These are phyloP conservation scores for Calonectria fujianensis DNA, from an alignment of 2,329 filamentous ascomycete genomes.

Conservation along the genomic window DNA sequence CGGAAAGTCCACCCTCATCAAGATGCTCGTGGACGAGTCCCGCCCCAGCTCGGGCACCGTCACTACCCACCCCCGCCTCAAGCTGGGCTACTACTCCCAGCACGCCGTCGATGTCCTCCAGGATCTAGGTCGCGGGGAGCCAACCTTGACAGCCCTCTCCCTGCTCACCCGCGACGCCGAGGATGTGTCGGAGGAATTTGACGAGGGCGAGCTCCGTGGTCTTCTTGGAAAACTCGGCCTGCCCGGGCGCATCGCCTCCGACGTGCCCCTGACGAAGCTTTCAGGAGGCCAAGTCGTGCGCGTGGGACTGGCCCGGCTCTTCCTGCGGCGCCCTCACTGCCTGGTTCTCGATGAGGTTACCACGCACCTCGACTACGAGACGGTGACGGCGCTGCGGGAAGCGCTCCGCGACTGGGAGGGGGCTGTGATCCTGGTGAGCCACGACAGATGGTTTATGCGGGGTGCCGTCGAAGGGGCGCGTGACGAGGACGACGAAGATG, in stretches of 20 bases:
- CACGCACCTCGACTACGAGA: conserved; percentile 90
- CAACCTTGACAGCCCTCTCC: conserved; percentile 77
- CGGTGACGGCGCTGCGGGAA: conserved; percentile 81
- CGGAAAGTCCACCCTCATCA: conserved; percentile 87
- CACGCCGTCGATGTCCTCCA: conserved; percentile 84
- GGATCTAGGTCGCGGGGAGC: conserved; percentile 67
- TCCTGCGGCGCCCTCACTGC: conserved; percentile 82
- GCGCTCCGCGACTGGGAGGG: conserved; percentile 82
- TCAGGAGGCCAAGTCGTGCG: conserved; percentile 87
- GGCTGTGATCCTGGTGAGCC: conserved; percentile 85
- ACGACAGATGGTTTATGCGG: conserved; percentile 88
- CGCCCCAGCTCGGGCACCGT: conserved; percentile 77
- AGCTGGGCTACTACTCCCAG: conserved; percentile 86
- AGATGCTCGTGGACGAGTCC: conserved; percentile 78
- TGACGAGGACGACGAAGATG: conserved; percentile 63
- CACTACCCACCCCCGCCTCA: conserved; percentile 80
- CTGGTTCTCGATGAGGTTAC: conserved; percentile 88
- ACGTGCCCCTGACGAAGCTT: conserved; percentile 82
- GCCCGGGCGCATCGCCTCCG: conserved; percentile 80
- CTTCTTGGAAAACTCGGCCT: conserved; percentile 82
- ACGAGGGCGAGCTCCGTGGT: conserved; percentile 81
- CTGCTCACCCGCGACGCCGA: conserved; percentile 75
- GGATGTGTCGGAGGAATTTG: conserved; percentile 62
- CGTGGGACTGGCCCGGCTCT: conserved; percentile 79
- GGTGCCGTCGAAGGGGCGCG: conserved; percentile 74